phyloP scores from a whole-genome alignment of 1,284 basidiomycete genomes.

The Sanghuangporus weigelae region DNA sequence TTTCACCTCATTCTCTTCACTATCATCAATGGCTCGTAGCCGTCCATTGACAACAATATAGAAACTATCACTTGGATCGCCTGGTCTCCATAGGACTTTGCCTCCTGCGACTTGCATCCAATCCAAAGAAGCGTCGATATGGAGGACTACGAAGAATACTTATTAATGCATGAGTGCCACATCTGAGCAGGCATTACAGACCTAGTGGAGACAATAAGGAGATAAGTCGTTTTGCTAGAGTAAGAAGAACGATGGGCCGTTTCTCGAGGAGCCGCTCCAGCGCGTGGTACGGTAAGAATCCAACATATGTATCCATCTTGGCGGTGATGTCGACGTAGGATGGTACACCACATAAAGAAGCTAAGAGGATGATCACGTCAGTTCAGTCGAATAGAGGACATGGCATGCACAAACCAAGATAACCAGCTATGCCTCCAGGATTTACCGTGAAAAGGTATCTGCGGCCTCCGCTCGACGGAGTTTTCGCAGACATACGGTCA shows the following conservation, averaged over 20 bases:
- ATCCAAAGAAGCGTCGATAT: conserved; percentile 96
- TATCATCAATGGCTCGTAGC: conserved; percentile 76
- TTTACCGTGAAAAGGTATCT: conserved; percentile 91
- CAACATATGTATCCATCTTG: conserved; percentile 96
- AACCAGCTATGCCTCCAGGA: conserved; percentile 97
- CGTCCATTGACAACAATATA: conserved; percentile 99
- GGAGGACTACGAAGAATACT: conserved; percentile 60
- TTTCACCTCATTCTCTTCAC: conserved; percentile 65
- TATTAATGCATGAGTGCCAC: not conserved
- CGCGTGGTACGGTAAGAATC: conserved; percentile 86
- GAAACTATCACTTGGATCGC: conserved; percentile 89
- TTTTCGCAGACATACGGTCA: not conserved
- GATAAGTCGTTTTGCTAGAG: conserved; percentile 93
- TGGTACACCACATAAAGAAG: conserved; percentile 85
- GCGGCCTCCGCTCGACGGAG: conserved; percentile 22
- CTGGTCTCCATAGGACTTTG: conserved; percentile 88
- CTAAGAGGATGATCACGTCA: conserved; percentile 33
- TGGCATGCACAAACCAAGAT: conserved; percentile 57
- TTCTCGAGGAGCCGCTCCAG: conserved; percentile 90
- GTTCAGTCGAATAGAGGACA: not conserved
- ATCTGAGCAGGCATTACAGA: conserved; percentile 30
- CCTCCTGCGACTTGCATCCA: conserved; percentile 98
- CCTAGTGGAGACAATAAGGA: conserved; percentile 90
- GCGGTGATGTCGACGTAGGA: conserved; percentile 96
- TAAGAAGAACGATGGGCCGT: conserved; percentile 90